Base-by-base conservation (phyloP, 2,329 filamentous ascomycete species). In the Trichophyton rubrum region DNA sequence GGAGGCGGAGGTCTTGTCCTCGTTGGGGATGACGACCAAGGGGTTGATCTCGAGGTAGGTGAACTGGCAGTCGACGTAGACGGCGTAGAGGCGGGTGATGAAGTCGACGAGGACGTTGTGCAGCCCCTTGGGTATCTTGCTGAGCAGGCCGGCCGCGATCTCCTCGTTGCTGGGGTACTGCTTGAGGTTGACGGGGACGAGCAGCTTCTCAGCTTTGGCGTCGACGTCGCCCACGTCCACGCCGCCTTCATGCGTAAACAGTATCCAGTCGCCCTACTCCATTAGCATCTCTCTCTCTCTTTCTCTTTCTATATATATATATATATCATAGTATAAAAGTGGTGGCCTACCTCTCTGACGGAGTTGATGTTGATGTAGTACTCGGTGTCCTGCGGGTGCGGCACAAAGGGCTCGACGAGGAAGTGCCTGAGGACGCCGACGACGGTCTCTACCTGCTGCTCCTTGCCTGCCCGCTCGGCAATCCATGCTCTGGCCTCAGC, bases 351-450 rank as follows among this genome's bases (percentile, higher is more conserved):
- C 86, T 97, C 93, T 82, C 93, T 89, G 72, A 96, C 91, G 65
- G 93, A 97, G 85, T 96, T 93, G 82, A 99, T 99, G 86, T 96
- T 96, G 82, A 99, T 96, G 80, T 99, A 99, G 82, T 97, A 97
- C 79, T 99, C 93, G 66, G 92, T 96, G 75, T 90, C 87, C 70
- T 90, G 84, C 66, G 91, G 88, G 79, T 99, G 93, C 71, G 92
- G 93, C 65, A 97, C 91, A 73, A 99, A 97, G 59, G 93, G 93
- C 85, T 99, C 93, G 68, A 99, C 91, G 67, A 99, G 82, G 83
- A 99, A 99, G 72, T 95, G 89, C 75, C 91, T 87, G 74, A 99
- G 83, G 66, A 88, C 84, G 75, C 93, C 93, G 66, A 88, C 84
- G 68, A 90, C 86, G 69, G 88, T 87, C 85, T 99, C 93, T 68